Base-by-base conservation (phyloP, 306 rosid genomes). In the Styphnolobium japonicum region DNA sequence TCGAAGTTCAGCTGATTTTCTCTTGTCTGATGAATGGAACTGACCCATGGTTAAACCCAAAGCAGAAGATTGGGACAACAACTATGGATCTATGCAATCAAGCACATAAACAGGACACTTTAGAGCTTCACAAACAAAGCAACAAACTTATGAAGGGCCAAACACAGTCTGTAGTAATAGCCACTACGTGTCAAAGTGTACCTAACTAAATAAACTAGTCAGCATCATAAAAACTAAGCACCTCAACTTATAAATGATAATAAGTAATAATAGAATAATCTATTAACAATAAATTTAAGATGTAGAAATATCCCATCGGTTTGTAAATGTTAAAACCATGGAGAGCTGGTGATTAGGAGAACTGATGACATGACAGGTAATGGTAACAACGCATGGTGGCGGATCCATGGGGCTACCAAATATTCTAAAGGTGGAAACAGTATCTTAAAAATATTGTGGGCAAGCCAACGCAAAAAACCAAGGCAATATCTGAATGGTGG, bases 401-500 rank as follows among this genome's bases (percentile, higher is more conserved):
- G 5, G 37, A 64, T 19, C 23, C 63, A 67, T 14, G 52, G 36
- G 18, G 25, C 4, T 11, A 67, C 22, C 57, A 19, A 21, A 29
- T 71, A 60, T 7, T 48, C 57, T 49, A 49, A 42, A 19, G 72
- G 39, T 60, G 46, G 56, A 74, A 66, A 55, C 48, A 81, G 66
- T 46, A 31, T 14, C 45, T 27, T 25, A 48, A 37, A 40, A 16
- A 61, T 60, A 60, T 27, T 68, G 34, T 11, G 34, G 49, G 55
- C 48, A 37, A 56, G 48, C 33, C 40, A 75, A 22, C 11, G 10
- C 10, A 23, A 58, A 0, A 5, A 25, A 39, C 40, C 45, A 25
- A 76, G 76, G 57, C 49, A 76, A 69, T 51, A 40, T 68, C 65
- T 48, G n/a, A 74, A 37, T 39, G 48, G 52, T 48, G 46, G 74